A percentile compares a stretch with the other conserved stretches of the same genome.
Conservation (phyloP, 2,329 filamentous ascomycete genomes). For the Trichoderma atroviride region DNA sequence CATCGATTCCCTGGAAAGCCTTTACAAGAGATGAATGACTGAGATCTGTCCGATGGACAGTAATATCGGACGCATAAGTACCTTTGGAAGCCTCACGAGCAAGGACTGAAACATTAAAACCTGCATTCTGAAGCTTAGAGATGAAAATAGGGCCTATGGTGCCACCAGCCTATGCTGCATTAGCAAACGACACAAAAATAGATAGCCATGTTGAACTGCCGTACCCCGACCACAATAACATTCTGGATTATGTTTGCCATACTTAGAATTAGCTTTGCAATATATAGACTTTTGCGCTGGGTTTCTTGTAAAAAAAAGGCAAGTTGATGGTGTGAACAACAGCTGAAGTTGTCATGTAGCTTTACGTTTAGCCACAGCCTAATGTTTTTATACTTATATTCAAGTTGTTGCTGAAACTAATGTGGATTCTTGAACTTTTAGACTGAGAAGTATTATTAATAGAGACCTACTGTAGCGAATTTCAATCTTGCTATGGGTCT, state of each 20-base stretch:
- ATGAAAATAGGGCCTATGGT: background rate
- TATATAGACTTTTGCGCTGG: too few relatives aligned
- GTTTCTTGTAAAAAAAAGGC: too few relatives aligned
- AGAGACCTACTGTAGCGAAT: too few relatives aligned
- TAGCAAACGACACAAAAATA: background rate
- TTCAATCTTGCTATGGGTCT: too few relatives aligned
- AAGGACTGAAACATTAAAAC: background rate
- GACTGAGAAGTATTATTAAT: too few relatives aligned
- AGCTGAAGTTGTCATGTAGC: too few relatives aligned
- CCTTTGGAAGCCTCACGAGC: background rate
- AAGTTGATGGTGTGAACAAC: too few relatives aligned
- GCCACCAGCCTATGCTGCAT: background rate
- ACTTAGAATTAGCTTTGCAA: too few relatives aligned
- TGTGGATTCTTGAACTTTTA: too few relatives aligned
- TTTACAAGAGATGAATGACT: background rate
- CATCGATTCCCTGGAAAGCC: background rate
- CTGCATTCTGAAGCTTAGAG: background rate
- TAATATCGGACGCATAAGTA: background rate
- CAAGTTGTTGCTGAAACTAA: too few relatives aligned
- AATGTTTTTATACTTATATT: too few relatives aligned
- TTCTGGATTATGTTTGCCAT: background rate
- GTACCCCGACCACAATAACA: background rate
- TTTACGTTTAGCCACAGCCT: too few relatives aligned
- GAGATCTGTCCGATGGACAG: background rate
- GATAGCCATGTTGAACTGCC: background rate